Evolutionary conservation across 805 yeast species (phyloP).

Genomic region (Saturnispora halmiae): DNA sequence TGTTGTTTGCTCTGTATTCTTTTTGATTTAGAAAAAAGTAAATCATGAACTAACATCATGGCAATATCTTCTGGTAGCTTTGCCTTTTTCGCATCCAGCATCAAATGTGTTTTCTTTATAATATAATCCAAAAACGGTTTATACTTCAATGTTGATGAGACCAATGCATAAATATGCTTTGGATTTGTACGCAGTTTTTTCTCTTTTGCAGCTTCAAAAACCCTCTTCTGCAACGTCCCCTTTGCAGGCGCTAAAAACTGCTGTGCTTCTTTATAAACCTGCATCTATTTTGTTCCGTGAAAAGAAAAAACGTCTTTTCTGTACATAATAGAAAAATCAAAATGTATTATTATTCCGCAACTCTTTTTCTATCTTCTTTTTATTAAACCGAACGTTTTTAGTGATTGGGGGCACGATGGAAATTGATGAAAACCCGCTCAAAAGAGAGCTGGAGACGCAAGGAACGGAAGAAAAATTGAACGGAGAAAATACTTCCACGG

Average conservation of each 20-base stretch:
- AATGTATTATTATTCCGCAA: background rate
- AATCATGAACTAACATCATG: constrained; percentile 68
- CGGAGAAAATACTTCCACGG: background rate
- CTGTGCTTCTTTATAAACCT: constrained; percentile 34
- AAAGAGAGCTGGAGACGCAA: background rate
- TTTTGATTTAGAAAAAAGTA: constrained; percentile 64
- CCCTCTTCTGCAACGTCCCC: constrained; percentile 47
- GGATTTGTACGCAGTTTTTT: constrained; percentile 52
- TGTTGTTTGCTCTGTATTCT: constrained; percentile 85
- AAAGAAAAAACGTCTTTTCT: background rate
- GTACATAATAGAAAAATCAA: background rate
- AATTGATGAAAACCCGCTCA: background rate
- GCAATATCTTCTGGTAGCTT: constrained; percentile 47
- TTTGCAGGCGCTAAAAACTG: constrained; percentile 33
- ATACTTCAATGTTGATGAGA: constrained; percentile 66
- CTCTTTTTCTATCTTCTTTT: background rate
- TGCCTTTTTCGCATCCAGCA: constrained; percentile 39
- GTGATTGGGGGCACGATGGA: constrained; percentile 7
- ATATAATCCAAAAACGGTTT: constrained; percentile 54
- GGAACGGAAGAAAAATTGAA: background rate
- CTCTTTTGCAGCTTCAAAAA: constrained; percentile 42
- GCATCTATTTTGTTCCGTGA: constrained; percentile 23
- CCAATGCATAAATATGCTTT: constrained; percentile 78
- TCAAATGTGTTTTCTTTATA: constrained; percentile 58
- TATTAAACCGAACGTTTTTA: background rate